These are phyloP conservation scores for Castanea crenata DNA, from an alignment of 306 rosid genomes.

Conservation along the genomic window DNA sequence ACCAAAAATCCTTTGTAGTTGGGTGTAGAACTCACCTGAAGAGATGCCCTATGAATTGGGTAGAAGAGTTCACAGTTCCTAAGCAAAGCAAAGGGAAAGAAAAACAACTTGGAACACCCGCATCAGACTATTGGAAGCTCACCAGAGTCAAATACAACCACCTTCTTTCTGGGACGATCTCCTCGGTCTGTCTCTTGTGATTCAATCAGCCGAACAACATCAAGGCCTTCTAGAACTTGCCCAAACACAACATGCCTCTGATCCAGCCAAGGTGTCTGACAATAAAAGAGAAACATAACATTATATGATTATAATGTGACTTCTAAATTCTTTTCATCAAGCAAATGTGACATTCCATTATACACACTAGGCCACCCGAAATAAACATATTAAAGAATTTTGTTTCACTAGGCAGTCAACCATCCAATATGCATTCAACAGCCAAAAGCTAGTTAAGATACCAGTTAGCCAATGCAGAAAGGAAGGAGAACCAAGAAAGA, in stretches of 20 bases:
- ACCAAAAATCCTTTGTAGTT: not conserved
- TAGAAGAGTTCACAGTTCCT: conserved; percentile 18
- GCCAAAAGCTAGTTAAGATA: not conserved
- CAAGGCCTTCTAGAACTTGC: conserved; percentile 97
- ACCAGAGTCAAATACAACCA: conserved; percentile 72
- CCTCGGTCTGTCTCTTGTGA: conserved; percentile 89
- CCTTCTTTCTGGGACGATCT: conserved; percentile 92
- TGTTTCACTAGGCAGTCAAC: not conserved
- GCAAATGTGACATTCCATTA: not conserved
- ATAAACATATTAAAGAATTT: not conserved
- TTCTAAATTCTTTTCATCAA: not conserved
- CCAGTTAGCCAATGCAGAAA: not conserved
- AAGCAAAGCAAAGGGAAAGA: not conserved
- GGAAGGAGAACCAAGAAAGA: not conserved
- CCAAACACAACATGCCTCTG: conserved; percentile 96
- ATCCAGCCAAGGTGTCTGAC: conserved; percentile 94
- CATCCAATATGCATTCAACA: not conserved
- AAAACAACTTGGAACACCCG: not conserved
- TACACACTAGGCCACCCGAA: not conserved
- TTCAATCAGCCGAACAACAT: conserved; percentile 70
- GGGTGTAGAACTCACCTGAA: conserved; percentile 4
- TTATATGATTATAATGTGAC: conserved; percentile 6
- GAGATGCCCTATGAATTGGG: conserved; percentile 16
- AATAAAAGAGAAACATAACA: conserved; percentile 19
- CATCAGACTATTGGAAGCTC: conserved; percentile 79